Percentiles rank a stretch among this genome's conserved stretches.
phyloP scores from a whole-genome alignment of 1,284 basidiomycete genomes.

The Exobasidium rhododendri region DNA sequence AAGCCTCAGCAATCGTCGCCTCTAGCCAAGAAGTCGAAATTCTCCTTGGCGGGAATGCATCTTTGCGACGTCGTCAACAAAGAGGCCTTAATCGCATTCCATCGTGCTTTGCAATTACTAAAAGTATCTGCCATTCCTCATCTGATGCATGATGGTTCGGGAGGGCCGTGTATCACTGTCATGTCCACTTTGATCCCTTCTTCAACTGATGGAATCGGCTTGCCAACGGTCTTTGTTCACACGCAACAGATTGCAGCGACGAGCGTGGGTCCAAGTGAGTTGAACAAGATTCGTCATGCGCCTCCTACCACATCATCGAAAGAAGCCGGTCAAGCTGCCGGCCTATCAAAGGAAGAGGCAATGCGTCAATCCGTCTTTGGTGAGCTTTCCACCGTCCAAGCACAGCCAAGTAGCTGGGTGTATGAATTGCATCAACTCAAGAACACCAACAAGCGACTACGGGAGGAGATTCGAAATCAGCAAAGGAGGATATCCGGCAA shows the following conservation, averaged over 20 bases:
- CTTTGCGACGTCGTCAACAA: constrained; percentile 36
- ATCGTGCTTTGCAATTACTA: constrained; percentile 32
- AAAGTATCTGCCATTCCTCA: constrained; percentile 36
- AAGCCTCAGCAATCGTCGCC: not conserved
- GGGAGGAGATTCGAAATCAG: constrained; percentile 40
- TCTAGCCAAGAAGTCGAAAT: constrained; percentile 9
- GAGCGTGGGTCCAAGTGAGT: not conserved
- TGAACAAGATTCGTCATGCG: not conserved
- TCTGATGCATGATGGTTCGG: constrained; percentile 30
- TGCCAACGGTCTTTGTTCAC: constrained; percentile 41
- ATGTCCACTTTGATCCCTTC: constrained; percentile 46
- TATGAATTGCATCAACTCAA: constrained; percentile 51
- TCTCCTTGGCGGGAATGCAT: constrained; percentile 36
- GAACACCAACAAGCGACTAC: constrained; percentile 43
- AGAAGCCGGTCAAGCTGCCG: constrained; percentile 29
- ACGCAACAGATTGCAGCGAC: constrained; percentile 19
- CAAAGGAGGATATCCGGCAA: constrained; percentile 10
- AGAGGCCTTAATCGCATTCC: constrained; percentile 36
- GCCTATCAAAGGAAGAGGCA: constrained; percentile 14
- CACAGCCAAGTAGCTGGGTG: constrained; percentile 41
- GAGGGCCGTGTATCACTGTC: constrained; percentile 27
- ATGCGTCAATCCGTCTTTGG: constrained; percentile 32
- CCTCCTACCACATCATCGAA: constrained; percentile 26
- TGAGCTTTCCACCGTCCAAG: constrained; percentile 41
- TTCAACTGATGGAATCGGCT: constrained; percentile 25